Base-by-base conservation (phyloP, 2,329 filamentous ascomycete species). In the Claviceps spartinae region DNA sequence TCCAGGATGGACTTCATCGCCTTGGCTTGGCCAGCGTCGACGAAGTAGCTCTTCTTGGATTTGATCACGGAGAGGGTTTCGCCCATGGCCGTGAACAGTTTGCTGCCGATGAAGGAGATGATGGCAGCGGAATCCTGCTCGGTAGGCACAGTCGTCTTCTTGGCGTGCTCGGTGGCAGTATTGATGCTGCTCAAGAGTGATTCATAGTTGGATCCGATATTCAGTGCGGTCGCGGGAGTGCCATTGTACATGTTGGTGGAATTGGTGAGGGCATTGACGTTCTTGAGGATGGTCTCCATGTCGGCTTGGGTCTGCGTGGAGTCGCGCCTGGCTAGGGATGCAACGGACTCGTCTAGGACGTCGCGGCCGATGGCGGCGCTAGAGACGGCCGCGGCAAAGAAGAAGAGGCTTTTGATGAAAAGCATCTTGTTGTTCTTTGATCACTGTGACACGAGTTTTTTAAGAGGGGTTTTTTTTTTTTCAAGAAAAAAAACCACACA, bases 401-500 rank as follows among this genome's bases (percentile, higher is more conserved):
- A 45, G 49, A 54, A 9, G 20, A 54, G n/a, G 52, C 45, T 51
- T 46, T 51, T 54, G 52, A 51, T 9, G 49, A 41, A 54, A 18
- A 48, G 49, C 52, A 54, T 54, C 34, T 22, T 30, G 8, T 48
- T 18, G 5, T 41, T 38, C n/a, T n/a, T 8, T 9, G 7, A 8
- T 30, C 26, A 9, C 7, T 30, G 26, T 30, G 26, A n/a, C n/a
- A 30, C 7, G 7, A 8, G 7, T 24, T 24, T 24, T n/a, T 20
- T 20, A 20, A n/a, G n/a, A n/a, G n/a, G n/a, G n/a, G 20, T 24
- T 9, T 30, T 30, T 30, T 30, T 9, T 30, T 9, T 8, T 8
- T 30, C 1, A 9, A 30, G 8, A n/a, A 30, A 30, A 30, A 7
- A 30, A 9, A 3, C 22, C 22, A 22, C 3, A 22, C 22, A 22